Conservation (phyloP, 164 flowering plant species). For the Sedum album region DNA sequence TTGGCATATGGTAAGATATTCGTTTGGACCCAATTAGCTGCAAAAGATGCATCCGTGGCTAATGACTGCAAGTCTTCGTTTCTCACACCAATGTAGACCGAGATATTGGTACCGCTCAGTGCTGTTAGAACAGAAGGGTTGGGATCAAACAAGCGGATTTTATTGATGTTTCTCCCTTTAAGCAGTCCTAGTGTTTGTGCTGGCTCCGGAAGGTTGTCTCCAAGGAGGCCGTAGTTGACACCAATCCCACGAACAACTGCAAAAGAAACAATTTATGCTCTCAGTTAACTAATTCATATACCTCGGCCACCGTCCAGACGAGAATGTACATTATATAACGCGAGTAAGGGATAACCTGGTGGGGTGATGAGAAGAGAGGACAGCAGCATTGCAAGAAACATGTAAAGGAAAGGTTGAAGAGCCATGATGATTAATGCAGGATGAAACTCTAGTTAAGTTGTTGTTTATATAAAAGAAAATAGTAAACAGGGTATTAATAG, state of each 20-base stretch:
- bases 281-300: too few species aligned
- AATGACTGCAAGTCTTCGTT: conserved; percentile 19
- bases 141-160: conserved; percentile 22
- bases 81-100: conserved; percentile 14
- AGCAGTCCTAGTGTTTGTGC: conserved; percentile 12
- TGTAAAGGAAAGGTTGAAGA: not conserved
- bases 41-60: conserved; percentile 12
- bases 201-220: conserved; percentile 26
- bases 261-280: too few species aligned
- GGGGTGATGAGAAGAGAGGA: too few species aligned
- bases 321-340: too few species aligned
- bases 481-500: too few species aligned
- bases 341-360: too few species aligned
- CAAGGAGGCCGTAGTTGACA: conserved; percentile 23
- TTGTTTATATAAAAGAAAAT: too few species aligned
- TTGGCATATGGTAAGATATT: conserved; percentile 12
- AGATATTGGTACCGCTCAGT: conserved; percentile 13
- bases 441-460: too few species aligned
- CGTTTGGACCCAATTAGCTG: conserved; percentile 16
- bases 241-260: conserved; percentile 16
- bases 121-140: conserved; percentile 16
- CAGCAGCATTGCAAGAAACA: not conserved
- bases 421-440: too few species aligned
- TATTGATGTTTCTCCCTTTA: conserved; percentile 10
- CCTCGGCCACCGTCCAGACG: too few species aligned